phyloP scores from a whole-genome alignment of 2,329 filamentous ascomycete genomes.

The Epichloe sylvatica region DNA sequence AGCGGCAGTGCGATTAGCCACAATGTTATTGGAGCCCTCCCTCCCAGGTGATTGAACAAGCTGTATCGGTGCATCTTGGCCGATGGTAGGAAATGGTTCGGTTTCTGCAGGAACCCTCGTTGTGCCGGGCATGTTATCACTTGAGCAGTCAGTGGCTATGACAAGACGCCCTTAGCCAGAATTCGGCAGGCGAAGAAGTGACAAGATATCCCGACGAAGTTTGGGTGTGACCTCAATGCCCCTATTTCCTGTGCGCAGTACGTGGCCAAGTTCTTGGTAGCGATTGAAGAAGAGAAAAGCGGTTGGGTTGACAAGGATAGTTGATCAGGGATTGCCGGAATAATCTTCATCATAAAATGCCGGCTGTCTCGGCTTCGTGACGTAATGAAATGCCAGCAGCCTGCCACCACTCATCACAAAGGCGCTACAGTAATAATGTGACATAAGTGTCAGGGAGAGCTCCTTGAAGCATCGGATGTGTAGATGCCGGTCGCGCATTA shows the following conservation, averaged over 20 bases:
- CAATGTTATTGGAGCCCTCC: conserved; percentile 2
- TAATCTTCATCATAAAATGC: neutral
- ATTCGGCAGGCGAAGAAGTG: neutral
- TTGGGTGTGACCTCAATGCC: no score
- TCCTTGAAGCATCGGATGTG: no score
- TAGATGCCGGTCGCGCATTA: no score
- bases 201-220: neutral
- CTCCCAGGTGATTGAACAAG: neutral
- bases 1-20: conserved; percentile 14
- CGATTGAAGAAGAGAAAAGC: neutral
- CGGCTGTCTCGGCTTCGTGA: no score
- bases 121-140: conserved; percentile 2
- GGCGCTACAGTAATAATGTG: no score
- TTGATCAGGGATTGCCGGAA: neutral
- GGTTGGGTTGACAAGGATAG: no score
- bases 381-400: no score
- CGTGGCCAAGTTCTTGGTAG: no score
- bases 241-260: no score
- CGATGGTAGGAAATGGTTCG: conserved; percentile 16
- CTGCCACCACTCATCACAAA: no score
- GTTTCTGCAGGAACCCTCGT: conserved; percentile 6
- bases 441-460: no score
- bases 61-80: conserved; percentile 5
- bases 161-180: neutral
- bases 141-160: neutral